A percentile compares a stretch with the other conserved stretches of the same genome.
phyloP scores from a whole-genome alignment of 2,329 filamentous ascomycete species.

The Aspergillus glaucus region DNA sequence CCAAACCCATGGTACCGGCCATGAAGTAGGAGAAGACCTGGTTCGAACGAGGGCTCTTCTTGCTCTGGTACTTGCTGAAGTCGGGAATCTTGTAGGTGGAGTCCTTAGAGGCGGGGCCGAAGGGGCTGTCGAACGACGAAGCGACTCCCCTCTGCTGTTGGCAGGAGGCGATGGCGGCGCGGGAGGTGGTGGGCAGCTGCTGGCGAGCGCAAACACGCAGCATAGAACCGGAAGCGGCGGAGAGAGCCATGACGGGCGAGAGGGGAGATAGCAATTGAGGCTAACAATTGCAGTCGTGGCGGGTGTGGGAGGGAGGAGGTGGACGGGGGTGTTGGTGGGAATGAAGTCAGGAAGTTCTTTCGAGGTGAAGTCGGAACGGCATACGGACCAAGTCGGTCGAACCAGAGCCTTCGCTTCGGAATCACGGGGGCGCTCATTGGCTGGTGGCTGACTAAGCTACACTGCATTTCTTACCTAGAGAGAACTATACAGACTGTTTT shows the following conservation, averaged over 20 bases:
- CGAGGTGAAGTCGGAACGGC: conserved; percentile 34
- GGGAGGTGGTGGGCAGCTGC: conserved; percentile 38
- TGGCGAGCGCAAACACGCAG: conserved; percentile 53
- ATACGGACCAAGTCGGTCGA: conserved; percentile 12
- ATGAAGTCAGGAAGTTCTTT: conserved; percentile 6
- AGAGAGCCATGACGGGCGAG: conserved; percentile 45
- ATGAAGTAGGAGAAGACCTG: conserved; percentile 97
- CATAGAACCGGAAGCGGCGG: conserved; percentile 62
- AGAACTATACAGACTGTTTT: no score
- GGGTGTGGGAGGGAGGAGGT: conserved; percentile 19
- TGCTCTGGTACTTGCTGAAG: conserved; percentile 81
- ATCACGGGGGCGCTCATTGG: conserved; percentile 38
- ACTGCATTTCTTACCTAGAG: not conserved
- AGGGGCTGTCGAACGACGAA: conserved; percentile 49
- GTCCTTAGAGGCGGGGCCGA: conserved; percentile 41
- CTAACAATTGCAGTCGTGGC: conserved; percentile 12
- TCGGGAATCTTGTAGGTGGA: conserved; percentile 70
- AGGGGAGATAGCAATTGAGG: conserved; percentile 31
- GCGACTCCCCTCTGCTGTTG: conserved; percentile 36
- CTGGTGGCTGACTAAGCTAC: conserved; percentile 3
- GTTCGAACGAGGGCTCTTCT: conserved; percentile 62
- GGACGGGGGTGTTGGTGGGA: conserved; percentile 26
- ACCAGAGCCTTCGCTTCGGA: conserved; percentile 37
- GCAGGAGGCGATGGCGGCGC: conserved; percentile 36
- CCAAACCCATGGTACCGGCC: conserved; percentile 89